Base-by-base conservation (phyloP, 1,284 basidiomycete genomes). In the Apiotrichum veenhuisii region DNA sequence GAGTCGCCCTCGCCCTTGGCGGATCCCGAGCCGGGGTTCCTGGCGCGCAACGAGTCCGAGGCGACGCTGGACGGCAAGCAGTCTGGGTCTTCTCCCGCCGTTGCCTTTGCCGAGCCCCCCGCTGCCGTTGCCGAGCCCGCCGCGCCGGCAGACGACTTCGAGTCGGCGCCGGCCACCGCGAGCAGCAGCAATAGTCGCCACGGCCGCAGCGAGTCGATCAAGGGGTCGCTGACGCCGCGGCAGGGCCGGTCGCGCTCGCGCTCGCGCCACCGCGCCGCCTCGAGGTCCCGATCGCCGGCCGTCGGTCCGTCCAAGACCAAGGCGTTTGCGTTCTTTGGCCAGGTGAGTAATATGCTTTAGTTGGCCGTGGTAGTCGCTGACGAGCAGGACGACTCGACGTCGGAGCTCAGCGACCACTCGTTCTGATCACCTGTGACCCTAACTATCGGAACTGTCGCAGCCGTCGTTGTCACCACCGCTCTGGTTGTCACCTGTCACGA, bases 311-410 rank as follows among this genome's bases (percentile, higher is more conserved):
- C 47, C 25, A 55, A 54, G 57, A 68, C 69, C 50, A 74, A 76
- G 59, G 74, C 73, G 33, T 75, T 77, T 57, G 73, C 76, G 14
- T 73, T 70, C 74, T 69, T 76, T 54, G 72, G 77, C 27, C 70
- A 76, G 61, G 27, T 49, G 15, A 22, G 33, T 49, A 7, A 22
- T 5, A 20, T 9, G 10, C 18, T 14, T 36, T 3, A 23, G 30
- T 36, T n/a, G 3, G 12, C 11, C 10, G 9, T 49, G 11, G 30
- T 20, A 3, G 17, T 15, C 22, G 37, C 37, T 36, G 33, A 41
- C 25, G 12, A n/a, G 38, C 49, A 52, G 45, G 48, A 55, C 34
- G 54, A 55, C 48, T 55, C 54, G 22, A 37, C 40, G 41, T 55
- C 54, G 3, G 54, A 55, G 26, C 41, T 50, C 30, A 50, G 48